Conservation (phyloP, 768 basidiomycete species). For the Russula earlei region DNA sequence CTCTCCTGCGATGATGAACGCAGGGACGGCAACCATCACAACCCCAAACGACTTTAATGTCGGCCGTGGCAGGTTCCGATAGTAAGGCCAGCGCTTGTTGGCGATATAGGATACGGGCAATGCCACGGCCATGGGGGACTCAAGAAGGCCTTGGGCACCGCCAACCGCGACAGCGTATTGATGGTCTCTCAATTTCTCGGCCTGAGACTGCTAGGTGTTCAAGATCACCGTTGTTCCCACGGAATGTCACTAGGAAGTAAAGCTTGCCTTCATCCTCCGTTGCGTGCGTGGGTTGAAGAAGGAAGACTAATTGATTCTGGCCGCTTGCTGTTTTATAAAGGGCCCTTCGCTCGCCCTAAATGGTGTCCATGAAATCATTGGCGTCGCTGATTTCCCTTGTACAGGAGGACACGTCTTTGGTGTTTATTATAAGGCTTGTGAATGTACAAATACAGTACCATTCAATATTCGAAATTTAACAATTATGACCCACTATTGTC, state of each 20-base stretch:
- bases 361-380: neutral
- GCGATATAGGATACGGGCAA: slow-evolving; percentile 46
- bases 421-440: too few species aligned
- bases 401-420: neutral
- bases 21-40: slow-evolving; percentile 52
- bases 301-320: neutral
- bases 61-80: slow-evolving; percentile 52
- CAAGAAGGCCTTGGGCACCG: slow-evolving; percentile 50
- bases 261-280: slow-evolving; percentile 3
- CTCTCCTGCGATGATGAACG: slow-evolving; percentile 62
- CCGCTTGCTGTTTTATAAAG: too few species aligned
- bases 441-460: neutral
- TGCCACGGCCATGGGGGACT: slow-evolving; percentile 41
- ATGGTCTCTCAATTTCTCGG: slow-evolving; percentile 26
- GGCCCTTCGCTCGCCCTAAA: too few species aligned
- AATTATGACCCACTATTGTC: neutral
- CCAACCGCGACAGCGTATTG: slow-evolving; percentile 43
- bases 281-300: neutral
- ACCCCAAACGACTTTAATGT: slow-evolving; percentile 62
- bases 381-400: neutral
- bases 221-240: neutral
- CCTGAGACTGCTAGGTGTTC: neutral
- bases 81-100: slow-evolving; percentile 44
- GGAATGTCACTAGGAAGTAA: neutral
- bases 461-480: neutral